Evolutionary conservation across 305 asterid genomes (phyloP).

Genomic region (Nicotiana rustica): DNA sequence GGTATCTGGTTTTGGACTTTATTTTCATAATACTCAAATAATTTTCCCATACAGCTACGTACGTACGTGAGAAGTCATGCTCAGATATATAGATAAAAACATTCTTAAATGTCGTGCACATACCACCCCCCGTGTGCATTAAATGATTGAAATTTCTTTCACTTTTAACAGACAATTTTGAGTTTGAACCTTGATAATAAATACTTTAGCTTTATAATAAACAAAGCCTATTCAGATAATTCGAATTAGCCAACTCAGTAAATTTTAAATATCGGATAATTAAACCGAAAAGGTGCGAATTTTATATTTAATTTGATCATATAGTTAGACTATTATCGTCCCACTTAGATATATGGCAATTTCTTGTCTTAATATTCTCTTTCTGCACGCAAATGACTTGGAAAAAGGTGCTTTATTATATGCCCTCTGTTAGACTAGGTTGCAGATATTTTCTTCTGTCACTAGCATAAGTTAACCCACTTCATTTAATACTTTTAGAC

Average conservation of each 20-base stretch:
- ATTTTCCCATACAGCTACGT: conserved; percentile 31
- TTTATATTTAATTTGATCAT: conserved; percentile 34
- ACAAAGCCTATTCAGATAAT: no score
- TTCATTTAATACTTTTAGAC: background rate
- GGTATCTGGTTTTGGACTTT: conserved; percentile 14
- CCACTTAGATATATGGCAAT: background rate
- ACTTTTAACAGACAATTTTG: rapidly evolving
- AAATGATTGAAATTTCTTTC: no score
- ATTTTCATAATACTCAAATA: conserved; percentile 30
- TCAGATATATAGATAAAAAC: background rate
- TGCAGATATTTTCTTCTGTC: conserved; percentile 18
- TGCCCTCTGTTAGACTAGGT: conserved; percentile 12
- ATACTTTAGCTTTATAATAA: no score
- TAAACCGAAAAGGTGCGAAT: conserved; percentile 31
- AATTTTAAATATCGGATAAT: no score
- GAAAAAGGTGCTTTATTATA: conserved; percentile 9
- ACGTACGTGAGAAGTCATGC: conserved; percentile 32
- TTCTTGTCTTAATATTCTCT: conserved; percentile 10
- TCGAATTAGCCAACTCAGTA: no score
- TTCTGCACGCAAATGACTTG: conserved; percentile 37
- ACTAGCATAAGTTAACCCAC: conserved; percentile 13
- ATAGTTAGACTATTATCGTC: conserved; percentile 20
- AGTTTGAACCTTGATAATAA: background rate
- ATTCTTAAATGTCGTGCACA: no score
- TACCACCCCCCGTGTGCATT: no score